These are phyloP conservation scores for Rhodosporidiobolus odoratus DNA, from an alignment of 768 basidiomycete genomes.

Conservation along the genomic window DNA sequence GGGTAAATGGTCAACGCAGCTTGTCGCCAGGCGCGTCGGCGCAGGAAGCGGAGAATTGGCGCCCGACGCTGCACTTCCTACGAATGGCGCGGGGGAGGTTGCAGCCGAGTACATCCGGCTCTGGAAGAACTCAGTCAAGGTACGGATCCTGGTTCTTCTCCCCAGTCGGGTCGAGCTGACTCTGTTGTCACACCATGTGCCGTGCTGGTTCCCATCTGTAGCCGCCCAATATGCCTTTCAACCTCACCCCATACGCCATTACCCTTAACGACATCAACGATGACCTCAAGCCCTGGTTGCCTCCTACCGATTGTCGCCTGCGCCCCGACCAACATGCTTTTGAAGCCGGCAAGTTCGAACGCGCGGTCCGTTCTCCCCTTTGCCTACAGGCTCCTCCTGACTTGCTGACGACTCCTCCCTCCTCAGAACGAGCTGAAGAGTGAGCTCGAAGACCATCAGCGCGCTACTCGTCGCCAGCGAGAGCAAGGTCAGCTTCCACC, in stretches of 20 bases:
- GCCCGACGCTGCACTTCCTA: slow-evolving; percentile 62
- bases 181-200: too few relatives aligned
- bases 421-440: slow-evolving; percentile 49
- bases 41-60: slow-evolving; percentile 58
- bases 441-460: slow-evolving; percentile 76
- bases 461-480: slow-evolving; percentile 62
- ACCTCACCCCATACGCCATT: slow-evolving; percentile 88
- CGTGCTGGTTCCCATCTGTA: background rate
- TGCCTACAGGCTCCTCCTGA: background rate
- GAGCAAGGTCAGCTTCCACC: slow-evolving; percentile 67
- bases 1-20: slow-evolving; percentile 90
- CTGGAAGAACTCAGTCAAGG: slow-evolving; percentile 86
- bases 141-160: background rate
- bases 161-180: background rate
- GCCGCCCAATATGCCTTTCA: slow-evolving; percentile 69
- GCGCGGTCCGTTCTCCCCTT: slow-evolving; percentile 52
- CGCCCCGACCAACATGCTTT: slow-evolving; percentile 93
- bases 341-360: slow-evolving; percentile 77
- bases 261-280: slow-evolving; percentile 82
- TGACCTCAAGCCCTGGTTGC: slow-evolving; percentile 64
- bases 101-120: slow-evolving; percentile 72
- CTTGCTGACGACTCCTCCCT: too few relatives aligned
- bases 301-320: slow-evolving; percentile 85
- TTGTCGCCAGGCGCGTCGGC: slow-evolving; percentile 73
- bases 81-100: slow-evolving; percentile 49